Conservation (phyloP, 1,284 basidiomycete species). For the Malassezia psittaci region DNA sequence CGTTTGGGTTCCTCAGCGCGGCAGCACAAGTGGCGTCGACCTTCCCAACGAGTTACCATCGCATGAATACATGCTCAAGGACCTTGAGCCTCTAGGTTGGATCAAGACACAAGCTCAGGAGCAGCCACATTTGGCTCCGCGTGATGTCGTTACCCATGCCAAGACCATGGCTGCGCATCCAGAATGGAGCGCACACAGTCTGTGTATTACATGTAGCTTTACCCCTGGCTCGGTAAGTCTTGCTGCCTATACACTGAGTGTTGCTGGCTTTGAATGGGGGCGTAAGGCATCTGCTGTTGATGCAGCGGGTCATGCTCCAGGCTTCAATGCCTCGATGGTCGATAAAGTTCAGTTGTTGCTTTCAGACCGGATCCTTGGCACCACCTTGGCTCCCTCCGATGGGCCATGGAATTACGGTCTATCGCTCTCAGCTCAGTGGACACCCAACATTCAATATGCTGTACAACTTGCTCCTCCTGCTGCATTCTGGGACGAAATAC, state of each 20-base stretch:
- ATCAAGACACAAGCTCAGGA: conserved; percentile 74
- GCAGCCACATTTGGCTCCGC: conserved; percentile 61
- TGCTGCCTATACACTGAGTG: conserved; percentile 77
- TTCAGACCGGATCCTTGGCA: conserved; percentile 59
- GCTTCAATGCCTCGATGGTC: conserved; percentile 88
- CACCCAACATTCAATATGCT: conserved; percentile 68
- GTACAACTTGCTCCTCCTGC: conserved; percentile 83
- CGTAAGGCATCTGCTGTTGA: conserved; percentile 73
- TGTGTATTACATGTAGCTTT: conserved; percentile 88
- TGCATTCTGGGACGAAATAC: conserved; percentile 90
- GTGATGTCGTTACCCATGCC: conserved; percentile 88
- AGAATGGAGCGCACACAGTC: conserved; percentile 84
- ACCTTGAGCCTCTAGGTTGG: conserved; percentile 92
- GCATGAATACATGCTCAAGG: conserved; percentile 87
- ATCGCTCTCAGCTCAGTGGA: conserved; percentile 75
- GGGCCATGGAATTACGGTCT: conserved; percentile 44
- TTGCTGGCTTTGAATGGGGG: conserved; percentile 95
- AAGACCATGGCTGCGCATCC: conserved; percentile 92
- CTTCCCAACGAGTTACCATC: conserved; percentile 74
- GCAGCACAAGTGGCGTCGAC: conserved; percentile 85
- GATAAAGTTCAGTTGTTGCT: conserved; percentile 88
- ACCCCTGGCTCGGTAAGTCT: conserved; percentile 94
- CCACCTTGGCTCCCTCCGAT: conserved; percentile 38
- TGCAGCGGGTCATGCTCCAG: conserved; percentile 51
- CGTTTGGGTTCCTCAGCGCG: conserved; percentile 89